These are phyloP conservation scores for Plantago rigida DNA, from an alignment of 305 asterid genomes.

Conservation along the genomic window DNA sequence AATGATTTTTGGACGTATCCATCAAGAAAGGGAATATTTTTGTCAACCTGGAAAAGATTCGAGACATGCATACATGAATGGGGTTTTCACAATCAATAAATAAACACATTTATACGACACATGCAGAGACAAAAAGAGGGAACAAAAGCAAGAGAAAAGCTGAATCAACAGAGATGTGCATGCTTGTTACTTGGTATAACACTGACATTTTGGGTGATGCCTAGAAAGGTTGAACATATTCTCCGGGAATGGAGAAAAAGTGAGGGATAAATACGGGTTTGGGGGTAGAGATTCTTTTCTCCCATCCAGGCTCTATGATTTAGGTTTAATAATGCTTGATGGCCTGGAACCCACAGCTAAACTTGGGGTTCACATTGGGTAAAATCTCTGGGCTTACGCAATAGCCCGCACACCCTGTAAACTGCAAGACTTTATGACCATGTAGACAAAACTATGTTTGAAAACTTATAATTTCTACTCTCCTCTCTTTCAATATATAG, in stretches of 20 bases:
- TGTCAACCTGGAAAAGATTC: slow-evolving; percentile 57
- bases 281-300: too few relatives aligned
- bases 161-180: neutral
- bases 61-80: neutral
- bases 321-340: too few relatives aligned
- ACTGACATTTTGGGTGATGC: neutral
- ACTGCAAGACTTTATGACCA: too few relatives aligned
- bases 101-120: neutral
- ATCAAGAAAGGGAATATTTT: slow-evolving; percentile 60
- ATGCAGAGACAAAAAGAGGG: neutral
- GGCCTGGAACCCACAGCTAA: too few relatives aligned
- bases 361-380: too few relatives aligned
- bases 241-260: neutral
- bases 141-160: neutral
- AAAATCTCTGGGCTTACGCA: too few relatives aligned
- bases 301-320: too few relatives aligned
- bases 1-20: slow-evolving; percentile 61
- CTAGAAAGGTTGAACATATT: neutral
- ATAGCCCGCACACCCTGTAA: too few relatives aligned
- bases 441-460: too few relatives aligned
- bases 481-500: too few relatives aligned
- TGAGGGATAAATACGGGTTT: neutral
- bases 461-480: too few relatives aligned
- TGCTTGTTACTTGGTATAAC: neutral
- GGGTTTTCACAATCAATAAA: neutral